Evolutionary conservation across 2,329 filamentous ascomycete species (phyloP), one percentile per base, ranked within the genome.

Genomic region (Sporothrix schenckii): DNA sequence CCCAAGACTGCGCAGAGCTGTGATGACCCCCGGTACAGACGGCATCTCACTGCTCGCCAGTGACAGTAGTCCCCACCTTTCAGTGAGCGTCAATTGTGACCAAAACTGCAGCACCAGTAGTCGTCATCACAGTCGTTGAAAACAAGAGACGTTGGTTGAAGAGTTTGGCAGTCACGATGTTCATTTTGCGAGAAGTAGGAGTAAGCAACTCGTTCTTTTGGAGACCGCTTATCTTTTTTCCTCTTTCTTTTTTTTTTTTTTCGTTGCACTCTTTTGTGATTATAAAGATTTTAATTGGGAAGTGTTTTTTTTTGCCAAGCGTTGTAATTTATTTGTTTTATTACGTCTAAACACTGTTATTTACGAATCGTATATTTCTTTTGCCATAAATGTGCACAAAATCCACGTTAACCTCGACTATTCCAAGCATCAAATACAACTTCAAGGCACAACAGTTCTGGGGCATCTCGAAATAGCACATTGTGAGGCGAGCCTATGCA

Each of bases 381-480:
- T 34, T 34, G 5, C 11, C 3, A 47, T 24, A 14, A 47, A 47
- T 49, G 14, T 5, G 0, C 16, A 6, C 14, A 19, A 49, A 19
- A 16, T 16, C 14, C 4, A 49, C 44, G 3, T 30, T 4, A 49
- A 34, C 1, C 34, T 34, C 44, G 13, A 49, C 13, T 54, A 11
- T 16, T 16, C 52, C 14, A 54, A 54, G 30, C 52, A 14, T 16
- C 13, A 54, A 3, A 24, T 30, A 21, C 19, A 1, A n/a, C 2
- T 47, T 61, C n/a, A 3, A 27, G 1, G 14, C 39, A 6, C 10
- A 67, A 13, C 56, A 19, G 11, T 4, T 58, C 65, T 54, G 30
- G 7, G 27, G 41, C 24, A 27, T 53, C 65, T 67, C 24, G 27
- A 66, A 66, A 66, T 66, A 66, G 61, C 21, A 66, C 21, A 27